A percentile compares a stretch with the other conserved stretches of the same genome.
Evolutionary conservation across 2,329 filamentous ascomycete genomes (phyloP).

Genomic region (Hypoxylon sp.): DNA sequence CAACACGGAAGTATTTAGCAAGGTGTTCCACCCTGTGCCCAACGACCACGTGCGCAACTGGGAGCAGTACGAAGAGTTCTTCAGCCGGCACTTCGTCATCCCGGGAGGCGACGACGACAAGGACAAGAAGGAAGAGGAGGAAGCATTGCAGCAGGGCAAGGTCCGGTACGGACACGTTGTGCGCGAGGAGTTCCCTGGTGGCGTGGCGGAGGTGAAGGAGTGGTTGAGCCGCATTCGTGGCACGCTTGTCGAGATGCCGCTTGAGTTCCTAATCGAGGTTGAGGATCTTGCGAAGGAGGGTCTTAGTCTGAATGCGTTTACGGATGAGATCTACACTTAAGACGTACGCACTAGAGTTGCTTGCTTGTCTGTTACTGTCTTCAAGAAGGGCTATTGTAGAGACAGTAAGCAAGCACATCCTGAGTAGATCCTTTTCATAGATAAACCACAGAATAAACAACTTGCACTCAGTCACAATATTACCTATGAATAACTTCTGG

Average conservation of each 20-base stretch:
- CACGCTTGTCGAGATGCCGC: constrained; percentile 88
- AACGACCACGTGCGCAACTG: constrained; percentile 78
- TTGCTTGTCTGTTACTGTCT: not conserved
- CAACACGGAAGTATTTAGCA: constrained; percentile 86
- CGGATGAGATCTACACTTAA: constrained; percentile 78
- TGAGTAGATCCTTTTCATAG: constrained; percentile 4
- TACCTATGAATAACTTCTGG: not conserved
- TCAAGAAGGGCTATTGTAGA: not conserved
- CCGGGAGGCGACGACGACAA: constrained; percentile 62
- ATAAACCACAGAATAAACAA: constrained; percentile 1
- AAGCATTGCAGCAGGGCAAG: constrained; percentile 61
- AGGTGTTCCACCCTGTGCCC: constrained; percentile 85
- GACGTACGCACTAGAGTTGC: not conserved
- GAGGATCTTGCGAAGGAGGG: constrained; percentile 90
- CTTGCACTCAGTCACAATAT: not conserved
- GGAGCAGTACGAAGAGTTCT: constrained; percentile 82
- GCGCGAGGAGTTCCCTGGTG: constrained; percentile 80
- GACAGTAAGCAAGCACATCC: not conserved
- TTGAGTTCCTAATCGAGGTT: constrained; percentile 85
- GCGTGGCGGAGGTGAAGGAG: constrained; percentile 80
- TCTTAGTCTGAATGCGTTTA: constrained; percentile 78
- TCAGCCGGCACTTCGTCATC: constrained; percentile 75
- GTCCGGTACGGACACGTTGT: constrained; percentile 92
- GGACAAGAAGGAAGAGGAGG: constrained; percentile 60
- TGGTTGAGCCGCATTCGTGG: constrained; percentile 77